Percentiles rank a stretch among this genome's conserved stretches.
phyloP scores from a whole-genome alignment of 192 early-diverging fungal genomes.

The Backusella circina region DNA sequence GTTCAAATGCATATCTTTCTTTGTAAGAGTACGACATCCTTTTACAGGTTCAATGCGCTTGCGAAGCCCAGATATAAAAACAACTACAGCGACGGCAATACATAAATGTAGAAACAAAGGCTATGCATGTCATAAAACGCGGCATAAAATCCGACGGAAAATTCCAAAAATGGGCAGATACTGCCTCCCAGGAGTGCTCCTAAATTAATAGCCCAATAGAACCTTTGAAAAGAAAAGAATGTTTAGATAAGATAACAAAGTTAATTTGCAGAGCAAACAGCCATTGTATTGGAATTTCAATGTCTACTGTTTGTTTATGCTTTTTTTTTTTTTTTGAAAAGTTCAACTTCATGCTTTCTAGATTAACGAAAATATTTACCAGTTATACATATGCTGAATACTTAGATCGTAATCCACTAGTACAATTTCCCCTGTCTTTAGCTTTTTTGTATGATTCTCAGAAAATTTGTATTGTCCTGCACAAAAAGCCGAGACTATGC shows the following conservation, averaged over 20 bases:
- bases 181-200: conserved; percentile 54
- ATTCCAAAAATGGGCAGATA: conserved; percentile 35
- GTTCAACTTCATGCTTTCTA: background rate
- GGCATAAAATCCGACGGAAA: conserved; percentile 58
- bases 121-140: conserved; percentile 60
- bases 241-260: background rate
- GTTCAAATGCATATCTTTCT: conserved; percentile 90
- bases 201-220: conserved; percentile 68
- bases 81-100: conserved; percentile 44
- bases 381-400: conserved; percentile 65
- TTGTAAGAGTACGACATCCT: conserved; percentile 72
- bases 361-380: conserved; percentile 25
- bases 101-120: conserved; percentile 54
- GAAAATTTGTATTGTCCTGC: conserved; percentile 52
- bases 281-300: background rate
- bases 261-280: background rate
- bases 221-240: conserved; percentile 18
- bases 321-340: background rate
- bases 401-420: conserved; percentile 57
- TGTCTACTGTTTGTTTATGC: background rate
- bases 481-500: conserved; percentile 43
- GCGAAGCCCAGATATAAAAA: conserved; percentile 56
- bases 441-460: conserved; percentile 44
- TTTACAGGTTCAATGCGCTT: conserved; percentile 70
- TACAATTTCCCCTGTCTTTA: conserved; percentile 45